Evolutionary conservation across 2,329 filamentous ascomycete species (phyloP).

Genomic region (Teratosphaeria nubilosa): DNA sequence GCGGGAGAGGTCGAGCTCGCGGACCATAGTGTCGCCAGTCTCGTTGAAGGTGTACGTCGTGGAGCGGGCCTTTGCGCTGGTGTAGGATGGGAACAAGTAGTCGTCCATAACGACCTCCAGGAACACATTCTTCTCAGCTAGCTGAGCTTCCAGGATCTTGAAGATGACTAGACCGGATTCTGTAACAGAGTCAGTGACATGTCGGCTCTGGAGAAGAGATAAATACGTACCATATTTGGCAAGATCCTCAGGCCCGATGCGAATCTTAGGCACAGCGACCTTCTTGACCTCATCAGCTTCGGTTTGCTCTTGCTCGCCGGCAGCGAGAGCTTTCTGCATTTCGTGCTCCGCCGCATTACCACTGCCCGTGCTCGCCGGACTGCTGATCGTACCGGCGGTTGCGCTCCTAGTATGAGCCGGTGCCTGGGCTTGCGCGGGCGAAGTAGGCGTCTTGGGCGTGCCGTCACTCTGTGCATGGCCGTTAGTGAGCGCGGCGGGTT

Average conservation of each 20-base stretch:
- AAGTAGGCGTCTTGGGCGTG: background rate
- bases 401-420: background rate
- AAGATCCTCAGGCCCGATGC: conserved; percentile 69
- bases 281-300: conserved; percentile 34
- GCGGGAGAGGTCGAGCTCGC: conserved; percentile 92
- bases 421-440: background rate
- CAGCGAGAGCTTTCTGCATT: conserved; percentile 36
- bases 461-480: background rate
- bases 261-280: conserved; percentile 61
- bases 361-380: conserved; percentile 23
- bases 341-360: conserved; percentile 27
- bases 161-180: conserved; percentile 92
- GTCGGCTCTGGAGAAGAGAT: background rate
- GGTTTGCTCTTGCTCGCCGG: conserved; percentile 37
- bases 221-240: conserved; percentile 55
- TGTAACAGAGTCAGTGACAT: conserved; percentile 30
- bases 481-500: conserved; percentile 11
- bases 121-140: conserved; percentile 64
- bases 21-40: conserved; percentile 87
- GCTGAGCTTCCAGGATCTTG: conserved; percentile 80
- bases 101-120: conserved; percentile 91
- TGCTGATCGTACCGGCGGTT: conserved; percentile 33
- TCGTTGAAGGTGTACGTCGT: conserved; percentile 71
- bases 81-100: conserved; percentile 82
- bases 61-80: conserved; percentile 63